A percentile compares a stretch with the other conserved stretches of the same genome.
phyloP scores from a whole-genome alignment of 31 red algal genomes.

The Asparagopsis taxiformis region DNA sequence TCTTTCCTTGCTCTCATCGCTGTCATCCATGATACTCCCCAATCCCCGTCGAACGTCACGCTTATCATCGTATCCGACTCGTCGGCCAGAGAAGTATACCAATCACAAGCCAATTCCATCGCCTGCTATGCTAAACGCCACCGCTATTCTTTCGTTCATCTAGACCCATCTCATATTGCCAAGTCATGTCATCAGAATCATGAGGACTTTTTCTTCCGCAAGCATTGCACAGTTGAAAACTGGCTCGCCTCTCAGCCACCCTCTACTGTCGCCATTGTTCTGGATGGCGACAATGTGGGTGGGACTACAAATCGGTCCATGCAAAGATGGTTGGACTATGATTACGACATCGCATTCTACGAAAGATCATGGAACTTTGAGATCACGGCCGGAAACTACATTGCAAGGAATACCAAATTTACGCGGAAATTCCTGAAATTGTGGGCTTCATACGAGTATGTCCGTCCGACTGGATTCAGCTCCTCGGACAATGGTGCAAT shows the following conservation, averaged over 20 bases:
- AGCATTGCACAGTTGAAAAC: conserved; percentile 13
- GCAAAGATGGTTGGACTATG: conserved; percentile 2
- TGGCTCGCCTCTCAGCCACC: background rate
- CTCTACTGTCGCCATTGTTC: background rate
- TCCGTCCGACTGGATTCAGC: conserved; percentile 3
- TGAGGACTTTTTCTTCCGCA: conserved; percentile 5
- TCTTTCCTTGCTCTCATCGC: background rate
- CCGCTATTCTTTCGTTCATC: conserved; percentile 1
- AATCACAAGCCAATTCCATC: conserved; percentile 2
- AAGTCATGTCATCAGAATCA: background rate
- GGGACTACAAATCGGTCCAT: conserved; percentile 6
- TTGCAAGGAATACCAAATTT: conserved; percentile 14
- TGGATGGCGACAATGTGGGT: conserved; percentile 12
- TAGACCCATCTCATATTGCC: background rate
- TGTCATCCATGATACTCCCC: background rate
- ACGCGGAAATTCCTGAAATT: conserved; percentile 1
- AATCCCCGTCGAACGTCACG: background rate
- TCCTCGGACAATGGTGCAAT: conserved; percentile 9
- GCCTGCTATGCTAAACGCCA: conserved; percentile 6
- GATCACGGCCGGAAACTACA: conserved; percentile 23
- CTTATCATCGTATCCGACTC: conserved; percentile 6
- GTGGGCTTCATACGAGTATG: conserved; percentile 5
- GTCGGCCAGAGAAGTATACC: background rate
- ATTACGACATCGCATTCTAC: conserved; percentile 21
- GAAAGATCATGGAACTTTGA: conserved; percentile 29